Base-by-base conservation (phyloP, 2,329 filamentous ascomycete species). In the Helminthosporium solani region DNA sequence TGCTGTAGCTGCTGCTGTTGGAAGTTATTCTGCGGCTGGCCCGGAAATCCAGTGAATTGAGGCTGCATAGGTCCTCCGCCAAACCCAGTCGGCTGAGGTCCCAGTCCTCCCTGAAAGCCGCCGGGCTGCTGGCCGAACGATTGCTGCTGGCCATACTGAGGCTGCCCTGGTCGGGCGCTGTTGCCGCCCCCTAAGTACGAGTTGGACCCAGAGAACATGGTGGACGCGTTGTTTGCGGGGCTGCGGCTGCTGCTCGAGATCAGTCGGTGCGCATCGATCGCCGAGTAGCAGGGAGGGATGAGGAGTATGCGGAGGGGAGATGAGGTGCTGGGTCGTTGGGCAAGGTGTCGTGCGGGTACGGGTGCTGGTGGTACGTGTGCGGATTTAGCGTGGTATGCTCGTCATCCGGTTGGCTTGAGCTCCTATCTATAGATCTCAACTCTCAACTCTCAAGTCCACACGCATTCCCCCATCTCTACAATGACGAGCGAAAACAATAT, bases 121-220 rank as follows among this genome's bases (percentile, higher is more conserved):
- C 81, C 77, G 28, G 77, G 77, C 64, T 82, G 83, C 65, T 79
- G 81, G 55, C 64, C 71, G 54, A 63, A 76, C 47, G 59, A 75
- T 46, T 60, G 75, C 60, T 78, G 78, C 57, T 74, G 72, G 55
- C 72, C 65, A 67, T 75, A 68, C 71, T 77, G 60, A 59, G 69
- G 71, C 60, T 72, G 70, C 54, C 83, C 83, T 40, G 87, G 87
- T 50, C 85, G 87, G 69, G 86, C 82, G 76, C 79, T 86, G 68
- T 85, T 89, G 70, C 80, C 82, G 74, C 85, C 87, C 72, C 90
- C 90, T 64, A 95, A 75, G 72, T 86, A 96, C 55, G 88, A 85
- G 77, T 88, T 95, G 57, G 89, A 88, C 70, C 86, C 89, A 57
- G 90, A 94, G 76, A 89, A 97, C 92, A 96, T 96, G 73, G 64